Evolutionary conservation across 176 grass and related monocot genomes (phyloP).

Genomic region (Thalia dealbata): DNA sequence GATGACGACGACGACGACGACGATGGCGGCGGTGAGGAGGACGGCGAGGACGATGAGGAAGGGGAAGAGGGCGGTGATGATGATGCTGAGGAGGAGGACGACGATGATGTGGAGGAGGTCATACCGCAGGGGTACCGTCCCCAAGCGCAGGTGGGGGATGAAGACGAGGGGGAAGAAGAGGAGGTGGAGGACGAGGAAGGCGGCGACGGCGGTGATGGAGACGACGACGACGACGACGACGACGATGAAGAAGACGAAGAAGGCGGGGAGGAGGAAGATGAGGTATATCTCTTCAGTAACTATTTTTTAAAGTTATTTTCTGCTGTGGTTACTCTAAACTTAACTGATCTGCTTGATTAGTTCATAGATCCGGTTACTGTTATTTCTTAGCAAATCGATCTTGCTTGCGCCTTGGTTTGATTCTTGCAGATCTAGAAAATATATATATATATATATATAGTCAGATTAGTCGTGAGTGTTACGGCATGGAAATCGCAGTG

Average conservation of each 20-base stretch:
- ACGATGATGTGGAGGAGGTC: conserved; percentile 12
- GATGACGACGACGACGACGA: conserved; percentile 1
- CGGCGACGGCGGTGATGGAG: background rate
- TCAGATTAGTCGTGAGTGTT: no score
- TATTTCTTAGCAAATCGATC: background rate
- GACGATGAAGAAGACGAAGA: conserved; percentile 6
- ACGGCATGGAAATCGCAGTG: no score
- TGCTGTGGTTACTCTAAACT: background rate
- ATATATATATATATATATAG: background rate
- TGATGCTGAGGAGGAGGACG: conserved; percentile 5
- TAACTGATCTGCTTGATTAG: background rate
- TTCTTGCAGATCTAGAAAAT: background rate
- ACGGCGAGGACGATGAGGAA: background rate
- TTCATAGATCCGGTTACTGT: background rate
- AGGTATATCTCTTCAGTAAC: background rate
- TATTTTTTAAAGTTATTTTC: background rate
- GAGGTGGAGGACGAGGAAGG: background rate
- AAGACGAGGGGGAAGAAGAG: conserved; percentile 5
- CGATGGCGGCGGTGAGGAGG: background rate
- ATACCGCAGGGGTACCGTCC: background rate
- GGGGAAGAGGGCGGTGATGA: background rate
- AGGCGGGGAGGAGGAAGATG: background rate
- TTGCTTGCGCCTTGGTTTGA: background rate
- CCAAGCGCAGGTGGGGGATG: background rate
- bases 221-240: conserved; percentile 4